A percentile compares a stretch with the other conserved stretches of the same genome.
Evolutionary conservation across 2,329 filamentous ascomycete species (phyloP).

Genomic region (Claviceps arundinis): DNA sequence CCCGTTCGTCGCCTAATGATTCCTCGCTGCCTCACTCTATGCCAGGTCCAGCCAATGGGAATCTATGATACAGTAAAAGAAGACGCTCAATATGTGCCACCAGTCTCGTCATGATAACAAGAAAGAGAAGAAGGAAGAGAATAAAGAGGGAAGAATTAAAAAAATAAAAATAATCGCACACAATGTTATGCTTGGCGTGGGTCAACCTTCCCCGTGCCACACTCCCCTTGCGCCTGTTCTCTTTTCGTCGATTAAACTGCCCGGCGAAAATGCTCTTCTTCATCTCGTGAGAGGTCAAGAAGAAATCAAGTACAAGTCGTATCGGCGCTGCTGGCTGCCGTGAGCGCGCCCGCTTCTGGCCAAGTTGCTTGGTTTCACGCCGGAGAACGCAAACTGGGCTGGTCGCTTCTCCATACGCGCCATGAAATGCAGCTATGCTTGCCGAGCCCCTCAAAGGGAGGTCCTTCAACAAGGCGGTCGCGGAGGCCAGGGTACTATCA

Average conservation of each 20-base stretch:
- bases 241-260: not conserved
- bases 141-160: not conserved
- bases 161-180: not conserved
- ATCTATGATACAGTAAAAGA: not conserved
- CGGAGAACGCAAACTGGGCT: conserved; percentile 76
- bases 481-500: conserved; percentile 47
- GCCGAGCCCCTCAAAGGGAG: conserved; percentile 35
- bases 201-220: not conserved
- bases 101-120: not conserved
- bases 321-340: conserved; percentile 19
- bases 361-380: conserved; percentile 64
- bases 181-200: not conserved
- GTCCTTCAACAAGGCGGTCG: conserved; percentile 50
- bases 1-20: too few relatives aligned
- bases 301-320: conserved; percentile 31
- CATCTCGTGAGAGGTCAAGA: conserved; percentile 2
- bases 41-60: not conserved
- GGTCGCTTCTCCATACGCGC: conserved; percentile 55
- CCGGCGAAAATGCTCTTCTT: not conserved
- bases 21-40: too few relatives aligned
- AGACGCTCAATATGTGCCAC: not conserved
- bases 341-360: conserved; percentile 28
- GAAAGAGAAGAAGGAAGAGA: not conserved
- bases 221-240: not conserved
- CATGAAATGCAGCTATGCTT: conserved; percentile 38